phyloP scores from a whole-genome alignment of 495 filamentous ascomycete species.

The Geopyxis carbonaria region DNA sequence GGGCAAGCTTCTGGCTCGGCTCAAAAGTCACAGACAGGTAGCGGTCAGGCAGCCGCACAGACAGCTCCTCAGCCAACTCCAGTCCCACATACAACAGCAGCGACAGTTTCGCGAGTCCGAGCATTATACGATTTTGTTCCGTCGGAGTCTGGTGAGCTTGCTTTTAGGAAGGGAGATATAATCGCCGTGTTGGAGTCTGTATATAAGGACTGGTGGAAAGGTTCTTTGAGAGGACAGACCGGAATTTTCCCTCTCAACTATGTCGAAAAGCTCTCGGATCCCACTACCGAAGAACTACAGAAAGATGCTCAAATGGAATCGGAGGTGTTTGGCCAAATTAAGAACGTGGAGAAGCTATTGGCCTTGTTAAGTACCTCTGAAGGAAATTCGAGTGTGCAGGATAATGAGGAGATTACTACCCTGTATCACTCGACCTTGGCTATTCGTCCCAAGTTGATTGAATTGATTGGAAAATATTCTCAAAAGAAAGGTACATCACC shows the following conservation, averaged over 20 bases:
- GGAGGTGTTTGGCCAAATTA: conserved; percentile 95
- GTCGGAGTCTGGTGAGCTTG: conserved; percentile 81
- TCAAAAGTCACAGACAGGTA: conserved; percentile 23
- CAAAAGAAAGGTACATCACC: conserved; percentile 74
- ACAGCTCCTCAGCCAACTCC: conserved; percentile 31
- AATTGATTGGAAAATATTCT: conserved; percentile 96
- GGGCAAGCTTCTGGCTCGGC: conserved; percentile 15
- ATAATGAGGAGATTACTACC: conserved; percentile 85
- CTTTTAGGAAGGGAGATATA: conserved; percentile 91
- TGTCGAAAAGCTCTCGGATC: conserved; percentile 90
- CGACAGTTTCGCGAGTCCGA: conserved; percentile 85
- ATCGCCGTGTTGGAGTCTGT: conserved; percentile 95
- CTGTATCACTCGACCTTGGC: conserved; percentile 86
- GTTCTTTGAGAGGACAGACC: conserved; percentile 78
- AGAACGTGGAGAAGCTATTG: conserved; percentile 93
- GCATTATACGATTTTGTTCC: conserved; percentile 90
- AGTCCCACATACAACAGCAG: conserved; percentile 62
- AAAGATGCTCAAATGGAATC: conserved; percentile 93
- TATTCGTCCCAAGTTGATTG: conserved; percentile 91
- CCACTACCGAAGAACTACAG: conserved; percentile 85
- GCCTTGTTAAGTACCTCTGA: conserved; percentile 88
- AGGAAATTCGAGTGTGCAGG: conserved; percentile 66
- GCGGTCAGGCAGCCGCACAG: conserved; percentile 27
- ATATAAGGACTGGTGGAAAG: conserved; percentile 99
- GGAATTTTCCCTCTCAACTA: conserved; percentile 98